Percentiles rank a stretch among this genome's conserved stretches.
These are phyloP conservation scores for Vararia minispora DNA, from an alignment of 768 basidiomycete genomes.

Conservation along the genomic window DNA sequence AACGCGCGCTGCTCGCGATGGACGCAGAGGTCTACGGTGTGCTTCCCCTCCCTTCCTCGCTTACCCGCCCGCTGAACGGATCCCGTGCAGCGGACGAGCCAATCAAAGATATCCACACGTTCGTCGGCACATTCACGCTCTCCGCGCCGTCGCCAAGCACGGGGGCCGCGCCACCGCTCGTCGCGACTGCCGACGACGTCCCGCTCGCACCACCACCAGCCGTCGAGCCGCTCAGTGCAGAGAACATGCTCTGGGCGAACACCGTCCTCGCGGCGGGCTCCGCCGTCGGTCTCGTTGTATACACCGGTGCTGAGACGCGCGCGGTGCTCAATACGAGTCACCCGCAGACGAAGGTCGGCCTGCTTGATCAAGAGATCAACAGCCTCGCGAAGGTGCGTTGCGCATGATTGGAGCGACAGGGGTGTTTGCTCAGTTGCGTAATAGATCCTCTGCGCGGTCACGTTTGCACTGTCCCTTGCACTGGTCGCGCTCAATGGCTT, in stretches of 20 bases:
- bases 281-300: constrained; percentile 86
- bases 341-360: constrained; percentile 87
- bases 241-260: constrained; percentile 95
- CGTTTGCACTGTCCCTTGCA: constrained; percentile 81
- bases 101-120: constrained; percentile 93
- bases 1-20: constrained; percentile 40
- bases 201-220: constrained; percentile 30
- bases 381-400: constrained; percentile 76
- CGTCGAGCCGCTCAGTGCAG: constrained; percentile 82
- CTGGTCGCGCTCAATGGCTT: constrained; percentile 96
- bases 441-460: constrained; percentile 90
- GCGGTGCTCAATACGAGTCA: constrained; percentile 99
- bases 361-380: constrained; percentile 92
- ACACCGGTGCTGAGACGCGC: constrained; percentile 90
- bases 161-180: too few relatives aligned
- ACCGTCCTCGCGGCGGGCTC: constrained; percentile 94
- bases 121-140: constrained; percentile 85
- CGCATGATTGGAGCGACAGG: background rate
- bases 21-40: constrained; percentile 87
- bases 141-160: constrained; percentile 27
- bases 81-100: constrained; percentile 70
- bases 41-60: constrained; percentile 16
- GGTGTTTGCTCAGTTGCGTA: background rate
- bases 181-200: constrained; percentile 26
- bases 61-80: constrained; percentile 4